phyloP scores from a whole-genome alignment of 257 asterid genomes.

The Plantago ovata region DNA sequence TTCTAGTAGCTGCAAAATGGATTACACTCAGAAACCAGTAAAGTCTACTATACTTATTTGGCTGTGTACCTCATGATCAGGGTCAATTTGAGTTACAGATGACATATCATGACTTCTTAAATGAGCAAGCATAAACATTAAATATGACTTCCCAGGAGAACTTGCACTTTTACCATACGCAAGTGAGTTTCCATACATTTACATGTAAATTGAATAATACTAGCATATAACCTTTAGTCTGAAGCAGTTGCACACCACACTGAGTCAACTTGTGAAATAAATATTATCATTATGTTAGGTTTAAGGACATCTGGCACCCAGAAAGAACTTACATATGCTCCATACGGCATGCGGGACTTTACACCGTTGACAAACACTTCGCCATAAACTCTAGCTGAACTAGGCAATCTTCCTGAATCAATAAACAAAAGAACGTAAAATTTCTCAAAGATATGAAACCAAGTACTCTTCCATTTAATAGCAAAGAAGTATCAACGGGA shows the following conservation, averaged over 20 bases:
- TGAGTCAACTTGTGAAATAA: too few relatives aligned
- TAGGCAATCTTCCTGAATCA: slow-evolving; percentile 77
- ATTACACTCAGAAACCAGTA: background rate
- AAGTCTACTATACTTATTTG: background rate
- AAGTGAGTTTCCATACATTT: background rate
- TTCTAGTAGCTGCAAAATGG: background rate
- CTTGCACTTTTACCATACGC: slow-evolving; percentile 12
- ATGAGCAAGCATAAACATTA: background rate
- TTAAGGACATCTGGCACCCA: slow-evolving; percentile 17
- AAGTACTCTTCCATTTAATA: background rate
- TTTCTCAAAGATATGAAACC: slow-evolving; percentile 2
- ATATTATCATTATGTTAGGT: too few relatives aligned
- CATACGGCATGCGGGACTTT: slow-evolving; percentile 66
- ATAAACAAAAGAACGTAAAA: slow-evolving; percentile 13
- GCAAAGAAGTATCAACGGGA: slow-evolving; percentile 14
- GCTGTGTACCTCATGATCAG: background rate
- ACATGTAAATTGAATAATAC: too few relatives aligned
- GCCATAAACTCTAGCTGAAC: slow-evolving; percentile 76
- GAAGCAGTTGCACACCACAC: too few relatives aligned
- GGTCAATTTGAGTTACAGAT: background rate
- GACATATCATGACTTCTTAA: slow-evolving; percentile 10
- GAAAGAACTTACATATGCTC: slow-evolving; percentile 71
- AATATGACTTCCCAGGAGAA: slow-evolving; percentile 1
- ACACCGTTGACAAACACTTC: slow-evolving; percentile 88
- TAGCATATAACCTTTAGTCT: too few relatives aligned